A percentile compares a stretch with the other conserved stretches of the same genome.
These are phyloP conservation scores for Fusarium algeriense DNA, from an alignment of 2,329 filamentous ascomycete species.

Conservation along the genomic window DNA sequence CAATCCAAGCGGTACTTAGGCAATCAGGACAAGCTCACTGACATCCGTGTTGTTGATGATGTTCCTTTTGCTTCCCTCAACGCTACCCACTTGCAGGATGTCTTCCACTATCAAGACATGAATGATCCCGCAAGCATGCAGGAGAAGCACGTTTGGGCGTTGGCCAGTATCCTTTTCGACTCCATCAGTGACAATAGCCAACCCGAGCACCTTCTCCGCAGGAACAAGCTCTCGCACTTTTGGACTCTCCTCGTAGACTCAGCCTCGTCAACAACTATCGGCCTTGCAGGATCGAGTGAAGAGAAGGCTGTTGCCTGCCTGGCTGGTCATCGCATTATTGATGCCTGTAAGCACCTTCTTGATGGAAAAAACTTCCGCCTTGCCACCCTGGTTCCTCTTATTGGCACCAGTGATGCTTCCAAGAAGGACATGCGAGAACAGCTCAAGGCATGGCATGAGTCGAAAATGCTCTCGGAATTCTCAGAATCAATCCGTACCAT, in stretches of 20 bases:
- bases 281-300: constrained; percentile 74
- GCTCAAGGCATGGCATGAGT: constrained; percentile 84
- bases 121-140: constrained; percentile 64
- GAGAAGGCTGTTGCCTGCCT: constrained; percentile 87
- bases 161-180: constrained; percentile 90
- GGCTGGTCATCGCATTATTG: constrained; percentile 80
- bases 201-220: constrained; percentile 58
- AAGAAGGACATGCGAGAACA: constrained; percentile 83
- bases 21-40: constrained; percentile 67
- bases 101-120: constrained; percentile 58
- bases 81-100: constrained; percentile 51
- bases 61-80: constrained; percentile 70
- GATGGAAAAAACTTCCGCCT: constrained; percentile 83
- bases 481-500: constrained; percentile 84
- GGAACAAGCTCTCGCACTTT: constrained; percentile 75
- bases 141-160: constrained; percentile 84
- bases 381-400: constrained; percentile 85
- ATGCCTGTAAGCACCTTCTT: constrained; percentile 84
- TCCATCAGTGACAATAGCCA: constrained; percentile 62
- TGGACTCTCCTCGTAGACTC: constrained; percentile 75
- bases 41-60: constrained; percentile 65
- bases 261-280: constrained; percentile 65
- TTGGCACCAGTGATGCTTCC: constrained; percentile 77
- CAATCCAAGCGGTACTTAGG: constrained; percentile 66
- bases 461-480: constrained; percentile 89